Conservation (phyloP, 1,284 basidiomycete genomes). For the Cronartium quercuum region DNA sequence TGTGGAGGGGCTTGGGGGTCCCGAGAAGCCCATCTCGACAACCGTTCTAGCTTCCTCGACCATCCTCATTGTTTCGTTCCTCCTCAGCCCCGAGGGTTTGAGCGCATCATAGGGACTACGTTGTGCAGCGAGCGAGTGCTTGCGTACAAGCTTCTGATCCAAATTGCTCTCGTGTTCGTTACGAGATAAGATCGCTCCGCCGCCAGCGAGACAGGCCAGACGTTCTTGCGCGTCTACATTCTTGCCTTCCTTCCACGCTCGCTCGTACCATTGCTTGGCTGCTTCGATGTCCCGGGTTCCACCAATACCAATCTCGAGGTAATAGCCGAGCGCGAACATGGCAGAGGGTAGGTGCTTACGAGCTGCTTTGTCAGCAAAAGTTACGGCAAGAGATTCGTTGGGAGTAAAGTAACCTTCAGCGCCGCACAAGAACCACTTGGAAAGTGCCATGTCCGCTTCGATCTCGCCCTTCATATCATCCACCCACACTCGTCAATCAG, state of each 20-base stretch:
- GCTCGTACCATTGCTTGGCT: slow-evolving; percentile 62
- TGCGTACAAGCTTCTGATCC: slow-evolving; percentile 70
- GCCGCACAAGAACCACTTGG: slow-evolving; percentile 91
- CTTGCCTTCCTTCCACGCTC: slow-evolving; percentile 66
- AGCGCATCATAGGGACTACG: neutral
- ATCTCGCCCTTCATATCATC: slow-evolving; percentile 63
- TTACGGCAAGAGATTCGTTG: slow-evolving; percentile 77
- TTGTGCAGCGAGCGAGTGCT: slow-evolving; percentile 64
- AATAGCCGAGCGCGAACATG: slow-evolving; percentile 93
- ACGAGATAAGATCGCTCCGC: slow-evolving; percentile 62
- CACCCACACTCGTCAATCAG: too few relatives aligned
- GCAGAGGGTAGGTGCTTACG: slow-evolving; percentile 69
- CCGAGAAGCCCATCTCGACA: neutral
- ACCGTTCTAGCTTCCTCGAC: slow-evolving; percentile 13
- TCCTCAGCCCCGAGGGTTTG: neutral
- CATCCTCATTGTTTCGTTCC: slow-evolving; percentile 4
- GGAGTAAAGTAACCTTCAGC: slow-evolving; percentile 74
- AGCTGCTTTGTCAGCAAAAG: slow-evolving; percentile 87
- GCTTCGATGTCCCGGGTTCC: slow-evolving; percentile 60
- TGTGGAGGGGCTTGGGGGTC: neutral
- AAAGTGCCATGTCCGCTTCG: slow-evolving; percentile 91
- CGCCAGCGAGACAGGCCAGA: slow-evolving; percentile 61
- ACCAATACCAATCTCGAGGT: slow-evolving; percentile 62
- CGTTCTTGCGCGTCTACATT: slow-evolving; percentile 75
- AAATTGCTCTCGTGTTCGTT: slow-evolving; percentile 73